Evolutionary conservation across 179 eudicot species (phyloP), one percentile per base, ranked within the genome.

Genomic region (Drosera spatulata): DNA sequence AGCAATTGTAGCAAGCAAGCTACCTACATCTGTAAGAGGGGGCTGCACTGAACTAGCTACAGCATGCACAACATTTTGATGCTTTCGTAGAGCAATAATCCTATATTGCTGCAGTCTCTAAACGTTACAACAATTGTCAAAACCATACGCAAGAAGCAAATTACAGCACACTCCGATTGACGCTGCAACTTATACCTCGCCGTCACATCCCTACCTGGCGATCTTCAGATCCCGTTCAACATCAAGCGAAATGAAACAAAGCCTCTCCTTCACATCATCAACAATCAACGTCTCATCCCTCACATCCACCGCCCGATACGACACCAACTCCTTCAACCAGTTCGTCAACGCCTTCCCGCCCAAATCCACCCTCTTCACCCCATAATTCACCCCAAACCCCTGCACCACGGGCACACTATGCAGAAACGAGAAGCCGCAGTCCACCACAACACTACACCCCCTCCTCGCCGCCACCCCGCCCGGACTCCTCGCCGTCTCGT

Each of bases 341-440:
- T 93, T 93, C 2, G 90, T 93, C 56, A 93, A 55, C 4, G 91
- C 99, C 49, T 93, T 93, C 2, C 99, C 99, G 0, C 99, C 99
- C 63, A 89, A 77, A 75, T 89, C 99, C 62, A 93, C 70, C 72
- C 98, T 69, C 67, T 78, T 93, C 13, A 93, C 85, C 5, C 82
- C 96, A 51, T 86, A 82, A 76, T 93, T 93, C 55, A 93, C 6
- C 33, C 85, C 81, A 53, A 86, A 85, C 61, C 84, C 84, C 84
- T 85, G 85, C 37, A 84, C 73, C 39, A 93, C 93, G 0, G 99
- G 96, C 2, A 95, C 83, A 4, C 82, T 80, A 51, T 88, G 95
- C 2, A 83, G 73, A 41, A 88, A 91, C 3, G 83, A 75, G 52
- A 91, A 91, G 10, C 98, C 98, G 14, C 83, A 83, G 47, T 91